Evolutionary conservation across 148 eudicot genomes (phyloP).

Genomic region (Bassia scoparia): DNA sequence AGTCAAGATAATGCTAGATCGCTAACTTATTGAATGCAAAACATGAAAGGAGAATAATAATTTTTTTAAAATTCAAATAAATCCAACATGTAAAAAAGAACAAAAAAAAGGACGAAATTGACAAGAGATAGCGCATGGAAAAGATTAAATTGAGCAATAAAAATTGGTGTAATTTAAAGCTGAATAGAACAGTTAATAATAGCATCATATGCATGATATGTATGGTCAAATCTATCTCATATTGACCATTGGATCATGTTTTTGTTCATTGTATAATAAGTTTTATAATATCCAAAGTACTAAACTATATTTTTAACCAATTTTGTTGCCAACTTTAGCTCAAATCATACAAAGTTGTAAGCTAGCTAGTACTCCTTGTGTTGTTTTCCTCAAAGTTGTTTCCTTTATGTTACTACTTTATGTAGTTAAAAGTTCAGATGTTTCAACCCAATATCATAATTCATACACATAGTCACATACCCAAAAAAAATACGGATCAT

Average conservation of each 20-base stretch:
- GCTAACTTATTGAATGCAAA: background rate
- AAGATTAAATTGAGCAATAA: background rate
- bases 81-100: background rate
- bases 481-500: background rate
- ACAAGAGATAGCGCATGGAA: slow-evolving; percentile 6
- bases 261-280: background rate
- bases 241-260: slow-evolving; percentile 21
- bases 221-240: background rate
- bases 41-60: background rate
- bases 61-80: background rate
- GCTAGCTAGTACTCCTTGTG: too few species aligned
- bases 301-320: background rate
- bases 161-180: slow-evolving; percentile 13
- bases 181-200: slow-evolving; percentile 13
- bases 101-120: background rate
- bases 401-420: background rate
- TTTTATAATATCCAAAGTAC: background rate
- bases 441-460: background rate
- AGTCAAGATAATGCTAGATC: background rate
- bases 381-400: background rate
- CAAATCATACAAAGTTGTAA: background rate
- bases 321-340: background rate
- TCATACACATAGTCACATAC: too few species aligned
- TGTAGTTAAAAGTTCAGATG: background rate
- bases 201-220: background rate